Base-by-base conservation (phyloP, 2,329 filamentous ascomycete species). In the Davidsoniella eucalypti region DNA sequence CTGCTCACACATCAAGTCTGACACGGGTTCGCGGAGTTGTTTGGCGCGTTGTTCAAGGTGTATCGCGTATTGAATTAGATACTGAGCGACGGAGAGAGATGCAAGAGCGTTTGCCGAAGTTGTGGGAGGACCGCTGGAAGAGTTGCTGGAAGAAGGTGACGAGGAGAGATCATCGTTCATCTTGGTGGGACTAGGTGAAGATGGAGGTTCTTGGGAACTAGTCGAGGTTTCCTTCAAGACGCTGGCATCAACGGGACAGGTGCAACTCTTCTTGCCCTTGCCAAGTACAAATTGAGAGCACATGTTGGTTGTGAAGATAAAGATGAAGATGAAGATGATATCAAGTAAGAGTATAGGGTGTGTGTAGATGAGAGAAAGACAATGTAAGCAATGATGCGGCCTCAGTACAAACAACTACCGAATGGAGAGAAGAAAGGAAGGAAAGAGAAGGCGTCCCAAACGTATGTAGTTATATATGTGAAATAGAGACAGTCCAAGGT, bases 221-320 rank as follows among this genome's bases (percentile, higher is more conserved):
- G 41, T 21, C 23, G 50, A 25, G 43, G 17, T 36, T 10, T 38
- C 16, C 9, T n/a, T 14, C 2, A 16, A 17, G 14, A 2, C n/a
- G 26, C 21, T n/a, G 40, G 17, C 5, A 17, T 8, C 3, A 33
- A 40, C 16, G 16, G 37, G 21, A 17, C 51, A 49, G 42, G n/a
- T 29, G 37, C 51, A 52, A 2, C 2, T 5, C 26, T 36, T 25
- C 29, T 53, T 53, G 26, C 41, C 47, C 45, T 53, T 53, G 47
- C 47, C 45, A 12, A 44, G 40, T 21, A 45, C 38, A 12, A 50
- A 53, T n/a, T 21, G 29, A 25, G 51, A 49, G n/a, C 51, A 53
- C 44, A 46, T 52, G 36, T 21, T 52, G 33, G 12, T 25, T 10
- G 26, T 21, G 17, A 8, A 18, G 26, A 18, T 21, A 3, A 21